Evolutionary conservation across 192 early-diverging fungal genomes (phyloP), one percentile per base, ranked within the genome.

Genomic region (Gonapodya prolifera): DNA sequence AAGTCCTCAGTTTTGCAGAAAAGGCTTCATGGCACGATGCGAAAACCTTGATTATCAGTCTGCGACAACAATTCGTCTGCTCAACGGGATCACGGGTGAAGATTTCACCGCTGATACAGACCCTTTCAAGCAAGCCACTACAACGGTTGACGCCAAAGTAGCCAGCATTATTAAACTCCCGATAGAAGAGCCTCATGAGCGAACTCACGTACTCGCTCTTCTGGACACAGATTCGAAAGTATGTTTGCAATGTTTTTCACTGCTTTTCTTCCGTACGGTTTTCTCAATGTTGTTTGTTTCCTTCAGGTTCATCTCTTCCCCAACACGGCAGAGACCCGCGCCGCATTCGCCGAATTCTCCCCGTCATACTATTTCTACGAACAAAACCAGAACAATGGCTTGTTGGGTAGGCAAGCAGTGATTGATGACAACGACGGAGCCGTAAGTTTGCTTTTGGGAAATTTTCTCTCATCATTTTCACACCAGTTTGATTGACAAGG

Each of bases 21-120:
- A 23, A 32, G 1, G 2, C 30, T 30, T 70, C 31, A 28, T 1
- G 1, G 0, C 1, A 70, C 23, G 30, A 1, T 61, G 23, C 18
- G 1, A 1, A n/a, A 18, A 36, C 30, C 8, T 32, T 29, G 31
- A 32, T 13, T 32, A 73, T 32, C 71, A 73, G 32, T 2, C 71
- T 32, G 18, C 8, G 8, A 73, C 71, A 13, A 16, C 32, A 16
- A 73, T 32, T 73, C 16, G 32, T 30, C 2, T 30, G 33, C 35
- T 94, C 2, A 90, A 94, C 78, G 91, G 88, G 0, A 77, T 92
- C 34, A 91, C 86, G 2, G 93, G 93, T 28, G 82, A 84, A 70
- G 85, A 90, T 78, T 83, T 80, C 35, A 78, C 81, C 8, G 75
- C 75, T 0, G 78, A 73, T 32, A 2, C 8, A 23, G 45, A 61